These are phyloP conservation scores for Apophysomyces sp. DNA, from an alignment of 371 early-diverging fungal species.

Conservation along the genomic window DNA sequence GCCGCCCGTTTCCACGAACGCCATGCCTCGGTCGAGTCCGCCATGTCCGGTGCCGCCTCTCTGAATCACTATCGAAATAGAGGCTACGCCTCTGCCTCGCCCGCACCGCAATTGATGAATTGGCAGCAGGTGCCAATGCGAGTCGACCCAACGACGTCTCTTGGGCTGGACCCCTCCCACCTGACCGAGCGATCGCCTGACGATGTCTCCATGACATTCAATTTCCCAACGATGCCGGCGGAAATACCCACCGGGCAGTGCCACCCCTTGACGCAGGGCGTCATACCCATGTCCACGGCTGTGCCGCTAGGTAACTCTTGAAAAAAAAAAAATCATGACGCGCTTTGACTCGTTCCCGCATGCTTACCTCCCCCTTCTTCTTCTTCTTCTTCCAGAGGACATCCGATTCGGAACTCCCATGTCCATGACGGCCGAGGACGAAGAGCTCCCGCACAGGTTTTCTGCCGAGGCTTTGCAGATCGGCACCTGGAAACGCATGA, in stretches of 20 bases:
- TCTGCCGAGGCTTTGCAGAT: constrained; percentile 67
- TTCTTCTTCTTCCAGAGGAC: constrained; percentile 6
- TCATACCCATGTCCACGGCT: neutral
- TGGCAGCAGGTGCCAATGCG: neutral
- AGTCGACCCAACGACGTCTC: neutral
- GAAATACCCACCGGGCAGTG: neutral
- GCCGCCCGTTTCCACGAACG: constrained; percentile 10
- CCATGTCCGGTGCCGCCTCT: neutral
- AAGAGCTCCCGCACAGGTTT: constrained; percentile 13
- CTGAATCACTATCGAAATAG: constrained; percentile 12
- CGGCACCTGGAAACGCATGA: constrained; percentile 79
- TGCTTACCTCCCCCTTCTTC: too few species aligned
- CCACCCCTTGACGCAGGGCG: neutral
- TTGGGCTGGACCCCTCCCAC: neutral
- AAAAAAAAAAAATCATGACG: too few species aligned
- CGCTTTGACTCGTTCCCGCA: too few species aligned
- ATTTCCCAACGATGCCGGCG: neutral
- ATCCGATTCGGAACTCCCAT: constrained; percentile 24
- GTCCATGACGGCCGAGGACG: constrained; percentile 18
- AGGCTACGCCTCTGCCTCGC: constrained; percentile 18
- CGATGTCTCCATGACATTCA: neutral
- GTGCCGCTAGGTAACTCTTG: neutral
- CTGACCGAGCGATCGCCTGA: neutral
- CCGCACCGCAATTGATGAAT: constrained; percentile 1
- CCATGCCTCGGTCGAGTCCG: constrained; percentile 6